phyloP scores from a whole-genome alignment of 75 land plant species.

The Isoetes taiwanensis region DNA sequence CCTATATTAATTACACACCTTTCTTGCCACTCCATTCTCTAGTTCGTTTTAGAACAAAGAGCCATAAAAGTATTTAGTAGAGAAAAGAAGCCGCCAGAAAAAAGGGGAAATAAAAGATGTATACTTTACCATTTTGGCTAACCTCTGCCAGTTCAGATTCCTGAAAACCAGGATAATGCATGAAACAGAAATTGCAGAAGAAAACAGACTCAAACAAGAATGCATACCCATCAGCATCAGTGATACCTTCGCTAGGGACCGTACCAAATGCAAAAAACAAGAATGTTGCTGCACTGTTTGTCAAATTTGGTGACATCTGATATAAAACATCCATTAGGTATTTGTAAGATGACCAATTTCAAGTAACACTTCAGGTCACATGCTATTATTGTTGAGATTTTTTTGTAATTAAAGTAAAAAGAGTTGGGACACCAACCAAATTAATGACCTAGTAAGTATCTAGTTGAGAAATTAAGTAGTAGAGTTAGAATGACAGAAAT shows the following conservation, averaged over 20 bases:
- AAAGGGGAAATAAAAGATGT: background rate
- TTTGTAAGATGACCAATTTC: background rate
- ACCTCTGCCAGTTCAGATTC: conserved; percentile 74
- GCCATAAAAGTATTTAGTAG: background rate
- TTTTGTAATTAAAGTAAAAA: background rate
- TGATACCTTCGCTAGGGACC: conserved; percentile 76
- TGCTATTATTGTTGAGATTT: background rate
- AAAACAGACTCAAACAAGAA: background rate
- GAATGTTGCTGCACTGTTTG: conserved; percentile 70
- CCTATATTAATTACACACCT: background rate
- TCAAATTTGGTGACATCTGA: conserved; percentile 78
- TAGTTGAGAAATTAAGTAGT: no score
- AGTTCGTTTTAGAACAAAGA: background rate
- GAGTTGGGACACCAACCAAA: no score
- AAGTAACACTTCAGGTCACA: background rate
- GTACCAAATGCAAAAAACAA: conserved; percentile 84
- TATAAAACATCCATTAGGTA: background rate
- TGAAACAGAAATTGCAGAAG: background rate
- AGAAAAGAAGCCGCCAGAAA: background rate
- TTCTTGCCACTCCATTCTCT: conserved; percentile 1
- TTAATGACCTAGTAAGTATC: no score
- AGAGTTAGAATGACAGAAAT: no score
- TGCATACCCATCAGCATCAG: conserved; percentile 19
- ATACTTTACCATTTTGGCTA: conserved; percentile 52
- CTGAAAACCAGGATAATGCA: conserved; percentile 22